Evolutionary conservation across 129 eudicot species (phyloP).

Genomic region (Oenanthe sinensis): DNA sequence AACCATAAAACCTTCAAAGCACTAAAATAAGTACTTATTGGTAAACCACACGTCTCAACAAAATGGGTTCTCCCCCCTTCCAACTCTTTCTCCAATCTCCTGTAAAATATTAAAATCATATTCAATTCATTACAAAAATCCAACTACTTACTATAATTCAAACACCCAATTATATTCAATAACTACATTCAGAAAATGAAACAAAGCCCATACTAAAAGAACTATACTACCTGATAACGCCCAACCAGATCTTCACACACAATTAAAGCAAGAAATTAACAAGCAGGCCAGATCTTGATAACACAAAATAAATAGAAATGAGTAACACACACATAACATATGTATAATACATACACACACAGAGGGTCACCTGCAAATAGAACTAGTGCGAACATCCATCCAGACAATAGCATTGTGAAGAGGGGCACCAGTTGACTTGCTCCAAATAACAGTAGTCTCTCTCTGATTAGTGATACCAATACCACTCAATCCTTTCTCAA

Average conservation of each 20-base stretch:
- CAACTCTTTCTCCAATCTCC: slow-evolving; percentile 76
- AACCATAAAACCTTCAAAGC: slow-evolving; percentile 87
- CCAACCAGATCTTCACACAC: background rate
- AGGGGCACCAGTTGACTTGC: slow-evolving; percentile 77
- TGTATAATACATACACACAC: no score
- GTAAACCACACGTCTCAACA: slow-evolving; percentile 76
- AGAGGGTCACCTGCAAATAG: slow-evolving; percentile 72
- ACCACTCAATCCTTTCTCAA: slow-evolving; percentile 67
- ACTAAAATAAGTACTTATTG: slow-evolving; percentile 92
- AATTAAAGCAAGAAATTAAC: background rate
- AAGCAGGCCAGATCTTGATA: background rate
- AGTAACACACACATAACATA: background rate
- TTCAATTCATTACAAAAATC: background rate
- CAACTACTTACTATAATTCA: background rate
- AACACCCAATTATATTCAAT: background rate
- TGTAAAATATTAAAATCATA: slow-evolving; percentile 10
- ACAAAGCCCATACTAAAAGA: background rate
- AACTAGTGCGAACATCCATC: slow-evolving; percentile 93
- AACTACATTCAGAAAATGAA: background rate
- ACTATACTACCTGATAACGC: background rate
- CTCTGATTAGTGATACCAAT: slow-evolving; percentile 94
- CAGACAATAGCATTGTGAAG: slow-evolving; percentile 92
- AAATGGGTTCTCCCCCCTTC: slow-evolving; percentile 82
- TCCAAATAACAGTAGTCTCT: slow-evolving; percentile 93
- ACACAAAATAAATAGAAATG: background rate